These are phyloP conservation scores for Eutrema heterophyllum DNA, from an alignment of 345 rosid species.

Conservation along the genomic window DNA sequence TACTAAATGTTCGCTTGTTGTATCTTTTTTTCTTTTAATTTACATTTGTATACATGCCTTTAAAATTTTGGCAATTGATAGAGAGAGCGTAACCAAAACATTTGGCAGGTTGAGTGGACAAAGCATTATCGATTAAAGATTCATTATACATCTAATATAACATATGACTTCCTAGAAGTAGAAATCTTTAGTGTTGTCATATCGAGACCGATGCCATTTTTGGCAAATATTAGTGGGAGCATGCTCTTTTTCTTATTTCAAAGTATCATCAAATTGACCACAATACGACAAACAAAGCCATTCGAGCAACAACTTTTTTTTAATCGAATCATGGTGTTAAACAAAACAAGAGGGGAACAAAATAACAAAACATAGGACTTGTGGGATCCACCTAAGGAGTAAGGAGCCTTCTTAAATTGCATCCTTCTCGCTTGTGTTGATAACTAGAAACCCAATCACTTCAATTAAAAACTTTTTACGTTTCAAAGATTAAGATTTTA, in stretches of 20 bases:
- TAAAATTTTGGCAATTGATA: neutral
- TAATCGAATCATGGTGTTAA: neutral
- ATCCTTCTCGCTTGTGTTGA: neutral
- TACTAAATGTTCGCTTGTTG: neutral
- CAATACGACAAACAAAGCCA: neutral
- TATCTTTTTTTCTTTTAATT: neutral
- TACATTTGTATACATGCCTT: neutral
- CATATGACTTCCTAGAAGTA: slow-evolving; percentile 9
- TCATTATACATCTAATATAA: neutral
- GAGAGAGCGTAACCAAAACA: neutral
- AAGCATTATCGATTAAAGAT: neutral
- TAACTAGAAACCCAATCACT: neutral
- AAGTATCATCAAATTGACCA: slow-evolving; percentile 12
- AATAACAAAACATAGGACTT: slow-evolving; percentile 2
- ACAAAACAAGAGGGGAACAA: neutral
- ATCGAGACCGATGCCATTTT: slow-evolving; percentile 5
- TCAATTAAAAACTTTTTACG: neutral
- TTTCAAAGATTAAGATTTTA: neutral
- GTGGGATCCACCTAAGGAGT: slow-evolving; percentile 8
- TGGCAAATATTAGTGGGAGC: slow-evolving; percentile 18
- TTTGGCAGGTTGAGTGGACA: slow-evolving; percentile 26
- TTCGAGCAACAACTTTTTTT: neutral
- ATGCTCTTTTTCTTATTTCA: slow-evolving; percentile 3
- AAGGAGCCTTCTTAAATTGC: slow-evolving; percentile 15
- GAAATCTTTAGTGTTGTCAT: slow-evolving; percentile 19